Percentiles rank a stretch among this genome's conserved stretches.
These are phyloP conservation scores for Aspergillus niger DNA, from an alignment of 2,329 filamentous ascomycete species.

Conservation along the genomic window DNA sequence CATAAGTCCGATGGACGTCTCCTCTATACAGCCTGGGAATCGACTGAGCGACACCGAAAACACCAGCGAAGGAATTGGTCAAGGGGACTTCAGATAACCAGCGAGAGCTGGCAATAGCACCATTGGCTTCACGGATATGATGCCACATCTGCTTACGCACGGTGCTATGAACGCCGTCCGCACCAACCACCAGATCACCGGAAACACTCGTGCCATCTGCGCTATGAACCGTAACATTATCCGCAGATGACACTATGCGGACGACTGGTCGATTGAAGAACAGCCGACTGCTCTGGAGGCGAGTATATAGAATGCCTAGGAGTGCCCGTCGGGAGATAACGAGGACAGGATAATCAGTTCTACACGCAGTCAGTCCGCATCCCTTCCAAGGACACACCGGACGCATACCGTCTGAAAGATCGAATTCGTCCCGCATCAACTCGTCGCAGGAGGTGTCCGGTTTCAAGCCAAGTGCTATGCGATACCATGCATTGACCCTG, in stretches of 20 bases:
- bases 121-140: neutral
- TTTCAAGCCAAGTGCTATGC: neutral
- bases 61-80: constrained; percentile 7
- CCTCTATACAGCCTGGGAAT: constrained; percentile 14
- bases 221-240: neutral
- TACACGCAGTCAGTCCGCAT: neutral
- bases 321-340: constrained; percentile 2
- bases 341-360: neutral
- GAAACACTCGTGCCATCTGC: neutral
- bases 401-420: neutral
- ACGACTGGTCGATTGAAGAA: neutral
- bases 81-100: neutral
- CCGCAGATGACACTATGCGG: neutral
- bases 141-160: constrained; percentile 36
- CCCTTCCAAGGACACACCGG: rapidly evolving
- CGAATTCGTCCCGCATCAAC: neutral
- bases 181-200: constrained; percentile 42
- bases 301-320: neutral
- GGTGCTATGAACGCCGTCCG: constrained; percentile 46
- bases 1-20: constrained; percentile 1
- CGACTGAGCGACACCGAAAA: constrained; percentile 29
- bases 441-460: neutral
- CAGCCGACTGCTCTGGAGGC: neutral
- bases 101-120: neutral
- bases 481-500: neutral